Base-by-base conservation (phyloP, 2,329 filamentous ascomycete genomes). In the Didymella segeticola region DNA sequence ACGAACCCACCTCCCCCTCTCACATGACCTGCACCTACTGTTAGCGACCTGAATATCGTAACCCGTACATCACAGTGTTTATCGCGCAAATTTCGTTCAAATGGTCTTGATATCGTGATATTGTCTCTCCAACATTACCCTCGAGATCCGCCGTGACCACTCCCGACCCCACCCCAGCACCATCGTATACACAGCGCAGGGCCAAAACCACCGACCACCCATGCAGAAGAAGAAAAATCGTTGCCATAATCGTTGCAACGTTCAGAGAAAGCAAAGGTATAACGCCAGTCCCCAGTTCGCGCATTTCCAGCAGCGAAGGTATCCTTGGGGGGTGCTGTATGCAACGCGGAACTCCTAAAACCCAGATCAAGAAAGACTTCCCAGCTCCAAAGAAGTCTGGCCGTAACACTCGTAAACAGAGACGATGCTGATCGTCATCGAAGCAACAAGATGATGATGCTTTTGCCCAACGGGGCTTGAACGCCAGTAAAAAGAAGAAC, bases 281-380 rank as follows among this genome's bases (percentile, higher is more conserved):
- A 61, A 67, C 64, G 61, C 64, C 64, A 58, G 54, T 64, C 63
- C 64, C 64, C 64, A 59, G 53, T 66, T 67, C 64, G 64, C 64
- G 64, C 63, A 42, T 57, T 60, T 58, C 52, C 60, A 61, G 64
- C 64, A 54, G 61, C 64, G 64, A 67, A 66, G 64, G 64, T 67
- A 67, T 67, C 63, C 63, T 60, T 56, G 59, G 63, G 64, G 53
- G 55, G 64, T 66, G 64, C 63, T 60, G 23, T 61, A 64, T 64
- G 62, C 62, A 66, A 66, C 58, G 62, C 60, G 38, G 49, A 65
- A 63, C 57, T 61, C 57, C 59, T 47, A 37, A 58, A 53, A 53
- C 42, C 50, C 48, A 48, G 23, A 50, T 46, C 52, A 51, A 48
- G 38, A 42, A 53, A 53, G 36, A 45, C 45, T 47, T 48, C 25